These are phyloP conservation scores for Pseudopyrenochaeta lycopersici DNA, from an alignment of 2,329 filamentous ascomycete species.

Conservation along the genomic window DNA sequence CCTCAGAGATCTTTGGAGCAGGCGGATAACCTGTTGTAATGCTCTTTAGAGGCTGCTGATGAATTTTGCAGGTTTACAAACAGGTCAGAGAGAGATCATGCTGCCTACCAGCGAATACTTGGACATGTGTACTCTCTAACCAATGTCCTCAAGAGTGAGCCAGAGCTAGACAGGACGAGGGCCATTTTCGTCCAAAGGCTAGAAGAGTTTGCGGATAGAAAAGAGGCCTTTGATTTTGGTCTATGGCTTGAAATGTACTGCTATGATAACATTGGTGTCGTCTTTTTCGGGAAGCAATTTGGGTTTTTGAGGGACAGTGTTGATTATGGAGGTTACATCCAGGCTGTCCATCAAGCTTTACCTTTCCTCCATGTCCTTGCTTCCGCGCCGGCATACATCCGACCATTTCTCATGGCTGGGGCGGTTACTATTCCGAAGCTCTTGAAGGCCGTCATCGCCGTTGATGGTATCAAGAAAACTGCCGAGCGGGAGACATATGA, in stretches of 20 bases:
- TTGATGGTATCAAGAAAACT: slow-evolving; percentile 21
- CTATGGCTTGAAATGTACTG: slow-evolving; percentile 43
- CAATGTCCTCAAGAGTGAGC: slow-evolving; percentile 24
- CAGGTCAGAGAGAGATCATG: slow-evolving; percentile 18
- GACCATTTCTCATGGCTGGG: slow-evolving; percentile 9
- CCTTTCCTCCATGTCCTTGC: slow-evolving; percentile 23
- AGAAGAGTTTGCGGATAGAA: slow-evolving; percentile 20
- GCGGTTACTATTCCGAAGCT: slow-evolving; percentile 29
- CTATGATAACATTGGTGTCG: slow-evolving; percentile 16
- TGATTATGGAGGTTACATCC: slow-evolving; percentile 31
- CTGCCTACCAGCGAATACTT: slow-evolving; percentile 19
- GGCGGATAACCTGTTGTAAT: no score
- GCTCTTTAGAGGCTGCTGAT: neutral
- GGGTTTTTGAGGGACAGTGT: slow-evolving; percentile 29
- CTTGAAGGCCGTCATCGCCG: slow-evolving; percentile 29
- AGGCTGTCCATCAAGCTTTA: slow-evolving; percentile 47
- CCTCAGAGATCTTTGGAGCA: no score
- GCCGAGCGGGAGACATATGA: slow-evolving; percentile 22
- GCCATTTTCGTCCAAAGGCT: slow-evolving; percentile 17
- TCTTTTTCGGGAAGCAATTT: slow-evolving; percentile 29
- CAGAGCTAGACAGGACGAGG: slow-evolving; percentile 17
- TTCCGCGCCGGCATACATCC: slow-evolving; percentile 18
- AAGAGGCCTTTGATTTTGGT: slow-evolving; percentile 20
- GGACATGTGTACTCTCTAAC: slow-evolving; percentile 22
- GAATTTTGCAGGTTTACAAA: slow-evolving; percentile 22